phyloP scores from a whole-genome alignment of 768 basidiomycete species.

The Candolleomyces efflorescens region DNA sequence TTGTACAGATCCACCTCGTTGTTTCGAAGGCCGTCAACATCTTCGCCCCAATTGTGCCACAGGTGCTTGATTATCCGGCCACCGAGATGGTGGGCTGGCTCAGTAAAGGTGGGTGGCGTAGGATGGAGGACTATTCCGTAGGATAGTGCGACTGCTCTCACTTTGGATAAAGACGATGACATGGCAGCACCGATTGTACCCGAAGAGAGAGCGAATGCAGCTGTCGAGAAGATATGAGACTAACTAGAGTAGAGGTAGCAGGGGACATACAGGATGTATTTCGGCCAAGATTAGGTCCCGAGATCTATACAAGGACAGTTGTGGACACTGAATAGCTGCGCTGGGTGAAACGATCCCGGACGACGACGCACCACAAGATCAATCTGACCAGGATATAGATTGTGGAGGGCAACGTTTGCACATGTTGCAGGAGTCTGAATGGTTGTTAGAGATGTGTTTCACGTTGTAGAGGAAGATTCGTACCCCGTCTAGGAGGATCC shows the following conservation, averaged over 20 bases:
- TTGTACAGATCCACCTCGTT: constrained; percentile 80
- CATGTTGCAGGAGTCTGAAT: constrained; percentile 86
- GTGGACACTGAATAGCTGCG: neutral
- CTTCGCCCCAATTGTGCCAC: constrained; percentile 83
- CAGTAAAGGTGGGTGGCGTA: constrained; percentile 51
- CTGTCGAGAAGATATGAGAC: constrained; percentile 27
- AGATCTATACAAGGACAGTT: constrained; percentile 44
- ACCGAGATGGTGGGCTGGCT: constrained; percentile 72
- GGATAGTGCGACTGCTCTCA: constrained; percentile 81
- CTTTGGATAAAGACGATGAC: constrained; percentile 66
- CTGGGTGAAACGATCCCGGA: neutral
- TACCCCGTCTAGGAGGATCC: constrained; percentile 88
- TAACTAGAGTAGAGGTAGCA: neutral
- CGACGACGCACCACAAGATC: constrained; percentile 72
- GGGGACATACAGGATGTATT: constrained; percentile 61
- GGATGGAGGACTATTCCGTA: constrained; percentile 79
- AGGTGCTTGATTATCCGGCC: constrained; percentile 66
- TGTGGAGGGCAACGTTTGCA: constrained; percentile 86
- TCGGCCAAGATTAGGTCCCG: constrained; percentile 82
- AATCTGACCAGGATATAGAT: constrained; percentile 78
- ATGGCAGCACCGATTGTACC: constrained; percentile 92
- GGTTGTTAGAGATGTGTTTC: constrained; percentile 4
- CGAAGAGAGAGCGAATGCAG: constrained; percentile 85
- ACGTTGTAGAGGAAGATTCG: constrained; percentile 14
- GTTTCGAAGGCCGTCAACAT: constrained; percentile 50